phyloP scores from a whole-genome alignment of 306 rosid species.

The Bauhinia variegata region DNA sequence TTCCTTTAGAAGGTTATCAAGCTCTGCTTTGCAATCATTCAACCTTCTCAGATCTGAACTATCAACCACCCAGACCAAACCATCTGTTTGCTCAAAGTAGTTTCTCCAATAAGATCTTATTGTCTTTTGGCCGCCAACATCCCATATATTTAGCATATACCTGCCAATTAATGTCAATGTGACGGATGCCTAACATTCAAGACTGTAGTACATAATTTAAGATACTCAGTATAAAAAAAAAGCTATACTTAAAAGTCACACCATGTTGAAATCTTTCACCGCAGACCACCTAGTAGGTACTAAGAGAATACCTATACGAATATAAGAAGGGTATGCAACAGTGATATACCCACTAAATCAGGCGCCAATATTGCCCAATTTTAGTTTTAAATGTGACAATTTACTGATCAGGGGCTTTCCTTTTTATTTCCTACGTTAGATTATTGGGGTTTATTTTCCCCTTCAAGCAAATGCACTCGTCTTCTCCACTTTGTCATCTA shows the following conservation, averaged over 20 bases:
- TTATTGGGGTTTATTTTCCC: not conserved
- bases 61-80: constrained; percentile 91
- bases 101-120: constrained; percentile 94
- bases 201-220: not conserved
- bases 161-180: constrained; percentile 50
- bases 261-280: not conserved
- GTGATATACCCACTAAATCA: not conserved
- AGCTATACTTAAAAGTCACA: not conserved
- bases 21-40: constrained; percentile 60
- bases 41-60: constrained; percentile 81
- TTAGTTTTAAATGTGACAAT: not conserved
- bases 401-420: not conserved
- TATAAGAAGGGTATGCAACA: not conserved
- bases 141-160: constrained; percentile 76
- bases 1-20: constrained; percentile 63
- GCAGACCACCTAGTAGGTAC: not conserved
- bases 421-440: not conserved
- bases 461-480: not conserved
- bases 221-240: not conserved
- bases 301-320: not conserved
- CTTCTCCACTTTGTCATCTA: not conserved
- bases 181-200: constrained; percentile 23
- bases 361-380: not conserved
- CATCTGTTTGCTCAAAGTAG: constrained; percentile 90
- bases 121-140: constrained; percentile 92